Conservation (phyloP, 164 flowering plant genomes). For the Piper longum region DNA sequence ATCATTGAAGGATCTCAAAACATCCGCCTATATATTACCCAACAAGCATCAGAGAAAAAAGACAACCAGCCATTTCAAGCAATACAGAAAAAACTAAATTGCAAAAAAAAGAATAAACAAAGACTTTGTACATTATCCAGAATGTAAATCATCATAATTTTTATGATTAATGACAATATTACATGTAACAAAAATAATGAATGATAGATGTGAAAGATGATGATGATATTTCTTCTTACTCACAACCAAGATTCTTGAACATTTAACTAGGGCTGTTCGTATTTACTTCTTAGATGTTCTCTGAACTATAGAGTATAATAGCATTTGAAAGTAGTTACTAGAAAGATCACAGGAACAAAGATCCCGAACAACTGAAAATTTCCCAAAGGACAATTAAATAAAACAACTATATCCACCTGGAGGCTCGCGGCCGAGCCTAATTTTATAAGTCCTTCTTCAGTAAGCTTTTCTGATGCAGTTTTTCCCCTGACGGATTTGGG, state of each 20-base stretch:
- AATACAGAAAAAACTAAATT: no score
- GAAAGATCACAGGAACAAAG: neutral
- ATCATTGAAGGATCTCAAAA: slow-evolving; percentile 72
- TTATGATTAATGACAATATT: no score
- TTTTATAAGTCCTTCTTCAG: slow-evolving; percentile 86
- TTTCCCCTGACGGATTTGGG: slow-evolving; percentile 75
- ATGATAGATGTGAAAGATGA: no score
- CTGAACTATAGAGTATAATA: no score
- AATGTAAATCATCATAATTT: no score
- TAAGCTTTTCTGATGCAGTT: slow-evolving; percentile 86
- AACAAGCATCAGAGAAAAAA: neutral
- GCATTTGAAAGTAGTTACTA: neutral
- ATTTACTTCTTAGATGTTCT: no score
- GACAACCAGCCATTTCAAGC: neutral
- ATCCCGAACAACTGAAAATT: neutral
- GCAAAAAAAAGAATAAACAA: no score
- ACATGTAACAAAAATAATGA: no score
- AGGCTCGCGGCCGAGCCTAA: slow-evolving; percentile 10
- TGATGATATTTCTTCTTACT: no score
- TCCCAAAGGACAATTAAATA: neutral
- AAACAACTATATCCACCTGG: slow-evolving; percentile 39
- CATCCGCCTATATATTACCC: slow-evolving; percentile 46
- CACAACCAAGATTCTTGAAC: no score
- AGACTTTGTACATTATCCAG: no score
- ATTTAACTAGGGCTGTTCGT: no score